Evolutionary conservation across 352 stramenopile species (phyloP), one percentile per base, ranked within the genome.

Genomic region (Phytophthora pini): DNA sequence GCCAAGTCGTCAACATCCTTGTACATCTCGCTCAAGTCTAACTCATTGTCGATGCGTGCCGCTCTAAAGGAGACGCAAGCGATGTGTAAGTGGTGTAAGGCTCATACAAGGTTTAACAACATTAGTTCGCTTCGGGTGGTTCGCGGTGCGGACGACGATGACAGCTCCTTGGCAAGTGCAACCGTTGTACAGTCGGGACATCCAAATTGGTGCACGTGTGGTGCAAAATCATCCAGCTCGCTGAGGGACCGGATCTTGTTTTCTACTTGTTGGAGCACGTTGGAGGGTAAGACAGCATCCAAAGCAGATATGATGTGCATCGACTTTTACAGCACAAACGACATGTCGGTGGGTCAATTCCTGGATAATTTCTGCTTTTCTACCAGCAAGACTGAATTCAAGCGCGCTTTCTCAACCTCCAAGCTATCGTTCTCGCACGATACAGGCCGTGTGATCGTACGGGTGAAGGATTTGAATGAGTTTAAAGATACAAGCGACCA

Each of bases 281-380:
- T 96, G 5, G 79, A 93, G 6, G 85, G 82, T 1, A 89, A 84
- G 45, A 89, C 74, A 4, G 82, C 87, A 27, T 96, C 88, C 9
- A 89, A 90, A 61, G 85, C 88, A 22, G 85, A 96, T 47, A 92
- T 94, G 81, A 93, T 94, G 80, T 94, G 86, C 57, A 94, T 96
- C 36, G 84, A 94, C 65, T 96, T 96, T 31, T 95, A 92, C 70
- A 92, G 74, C 57, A 74, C 79, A 7, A 92, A 91, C 44, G 88
- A 96, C 60, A 92, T 85, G 70, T 94, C 87, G 2, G 69, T 96
- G 7, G 87, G 87, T 1, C 83, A 95, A 59, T 96, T 96, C 47
- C 43, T 96, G 29, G 76, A 84, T 20, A 89, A 78, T 31, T 95
- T 89, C 46, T 96, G 88, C 61, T 95, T 96, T 63, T 60, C 75